Percentiles rank a stretch among this genome's conserved stretches.
These are phyloP conservation scores for Yamadazyma songkhlaensis DNA, from an alignment of 1,139 yeast species.

Conservation along the genomic window DNA sequence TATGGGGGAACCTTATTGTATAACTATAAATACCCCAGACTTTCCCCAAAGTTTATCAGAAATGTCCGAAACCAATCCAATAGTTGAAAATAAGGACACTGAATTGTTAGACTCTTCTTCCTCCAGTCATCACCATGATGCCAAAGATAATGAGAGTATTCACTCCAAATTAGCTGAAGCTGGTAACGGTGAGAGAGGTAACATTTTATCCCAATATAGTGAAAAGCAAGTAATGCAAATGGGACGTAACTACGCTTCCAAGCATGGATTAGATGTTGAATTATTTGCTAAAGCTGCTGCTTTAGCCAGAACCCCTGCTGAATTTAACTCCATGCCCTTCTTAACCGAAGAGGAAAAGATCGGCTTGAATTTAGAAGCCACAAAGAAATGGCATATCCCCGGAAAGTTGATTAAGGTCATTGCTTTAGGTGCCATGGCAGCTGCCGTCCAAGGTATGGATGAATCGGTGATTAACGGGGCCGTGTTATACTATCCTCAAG, in stretches of 20 bases:
- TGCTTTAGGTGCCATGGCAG: constrained; percentile 80
- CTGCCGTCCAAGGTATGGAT: constrained; percentile 93
- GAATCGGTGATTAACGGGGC: constrained; percentile 89
- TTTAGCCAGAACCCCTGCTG: constrained; percentile 63
- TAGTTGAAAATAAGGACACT: constrained; percentile 14
- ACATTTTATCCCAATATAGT: constrained; percentile 61
- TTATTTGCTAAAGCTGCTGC: constrained; percentile 74
- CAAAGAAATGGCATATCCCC: constrained; percentile 68
- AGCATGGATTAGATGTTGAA: constrained; percentile 61
- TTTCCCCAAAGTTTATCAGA: background rate
- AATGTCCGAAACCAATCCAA: constrained; percentile 14
- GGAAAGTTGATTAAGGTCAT: constrained; percentile 57
- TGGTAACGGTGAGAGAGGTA: constrained; percentile 39
- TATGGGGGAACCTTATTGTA: background rate
- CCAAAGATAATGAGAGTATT: constrained; percentile 23
- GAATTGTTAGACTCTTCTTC: constrained; percentile 13
- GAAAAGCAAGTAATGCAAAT: constrained; percentile 65
- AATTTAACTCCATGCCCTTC: constrained; percentile 57
- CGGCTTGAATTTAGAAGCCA: constrained; percentile 52
- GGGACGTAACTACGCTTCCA: constrained; percentile 68
- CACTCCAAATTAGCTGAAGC: constrained; percentile 21
- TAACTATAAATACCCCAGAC: constrained; percentile 3
- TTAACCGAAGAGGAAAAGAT: constrained; percentile 58
- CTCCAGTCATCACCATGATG: constrained; percentile 1
- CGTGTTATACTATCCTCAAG: constrained; percentile 60